A percentile compares a stretch with the other conserved stretches of the same genome.
Evolutionary conservation across 257 asterid species (phyloP).

Genomic region (Ajuga chamaepitys): DNA sequence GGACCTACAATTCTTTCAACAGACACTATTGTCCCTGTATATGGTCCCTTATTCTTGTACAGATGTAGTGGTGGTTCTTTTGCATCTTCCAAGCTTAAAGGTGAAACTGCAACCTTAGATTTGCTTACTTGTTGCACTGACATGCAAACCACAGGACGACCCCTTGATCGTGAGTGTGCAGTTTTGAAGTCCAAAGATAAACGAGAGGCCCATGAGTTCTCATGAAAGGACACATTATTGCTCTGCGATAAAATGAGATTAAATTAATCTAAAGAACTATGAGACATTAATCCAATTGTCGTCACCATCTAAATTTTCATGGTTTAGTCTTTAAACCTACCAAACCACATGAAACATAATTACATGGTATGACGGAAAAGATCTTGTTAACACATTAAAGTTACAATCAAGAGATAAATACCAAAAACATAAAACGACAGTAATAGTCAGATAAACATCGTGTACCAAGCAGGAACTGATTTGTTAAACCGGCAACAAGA

Average conservation of each 20-base stretch:
- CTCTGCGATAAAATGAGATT: slow-evolving; percentile 36
- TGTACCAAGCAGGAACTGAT: neutral
- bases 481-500: neutral
- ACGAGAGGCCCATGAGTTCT: slow-evolving; percentile 34
- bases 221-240: slow-evolving; percentile 35
- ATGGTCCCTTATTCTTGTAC: slow-evolving; percentile 77
- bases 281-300: neutral
- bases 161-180: slow-evolving; percentile 25
- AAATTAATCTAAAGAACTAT: slow-evolving; percentile 2
- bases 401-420: neutral
- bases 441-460: neutral
- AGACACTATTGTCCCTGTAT: slow-evolving; percentile 70
- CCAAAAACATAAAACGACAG: too few species aligned
- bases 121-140: slow-evolving; percentile 84
- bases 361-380: neutral
- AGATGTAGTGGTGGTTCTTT: slow-evolving; percentile 86
- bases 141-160: slow-evolving; percentile 53
- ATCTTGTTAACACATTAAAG: neutral
- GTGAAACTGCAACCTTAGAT: slow-evolving; percentile 62
- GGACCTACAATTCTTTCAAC: slow-evolving; percentile 90
- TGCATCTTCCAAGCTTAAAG: slow-evolving; percentile 70
- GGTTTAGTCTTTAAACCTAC: neutral
- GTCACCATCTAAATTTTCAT: neutral
- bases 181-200: slow-evolving; percentile 28
- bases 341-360: neutral